Evolutionary conservation across 805 yeast genomes (phyloP).

Genomic region (Kluyveromyces nonfermentans): DNA sequence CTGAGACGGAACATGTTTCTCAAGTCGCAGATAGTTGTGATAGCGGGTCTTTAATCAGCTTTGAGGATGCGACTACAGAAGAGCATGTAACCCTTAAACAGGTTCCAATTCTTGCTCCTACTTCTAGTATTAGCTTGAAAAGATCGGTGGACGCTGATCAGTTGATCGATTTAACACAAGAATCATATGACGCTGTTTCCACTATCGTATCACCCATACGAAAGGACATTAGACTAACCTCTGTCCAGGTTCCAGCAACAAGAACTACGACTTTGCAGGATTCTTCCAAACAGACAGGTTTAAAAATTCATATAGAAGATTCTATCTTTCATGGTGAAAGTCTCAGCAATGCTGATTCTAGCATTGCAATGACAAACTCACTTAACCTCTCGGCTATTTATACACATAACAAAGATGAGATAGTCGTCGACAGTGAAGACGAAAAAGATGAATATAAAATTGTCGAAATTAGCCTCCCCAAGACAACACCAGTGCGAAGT

Average conservation of each 20-base stretch:
- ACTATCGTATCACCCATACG: constrained; percentile 22
- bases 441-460: constrained; percentile 1
- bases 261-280: constrained; percentile 16
- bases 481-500: too few relatives aligned
- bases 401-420: constrained; percentile 1
- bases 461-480: not conserved
- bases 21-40: constrained; percentile 6
- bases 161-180: constrained; percentile 23
- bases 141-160: constrained; percentile 5
- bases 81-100: not conserved
- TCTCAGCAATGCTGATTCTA: not conserved
- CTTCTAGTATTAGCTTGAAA: not conserved
- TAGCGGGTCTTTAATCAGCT: constrained; percentile 4
- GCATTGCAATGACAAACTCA: not conserved
- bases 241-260: constrained; percentile 27
- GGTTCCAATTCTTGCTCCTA: not conserved
- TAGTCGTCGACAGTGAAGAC: constrained; percentile 5
- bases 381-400: not conserved
- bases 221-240: constrained; percentile 6
- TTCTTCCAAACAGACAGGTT: not conserved
- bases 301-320: not conserved
- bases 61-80: not conserved
- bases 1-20: constrained; percentile 1
- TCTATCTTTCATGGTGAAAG: not conserved
- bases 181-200: constrained; percentile 22